A percentile compares a stretch with the other conserved stretches of the same genome.
Evolutionary conservation across 176 grass and related monocot species (phyloP).

Genomic region (Rhynchospora pubera): DNA sequence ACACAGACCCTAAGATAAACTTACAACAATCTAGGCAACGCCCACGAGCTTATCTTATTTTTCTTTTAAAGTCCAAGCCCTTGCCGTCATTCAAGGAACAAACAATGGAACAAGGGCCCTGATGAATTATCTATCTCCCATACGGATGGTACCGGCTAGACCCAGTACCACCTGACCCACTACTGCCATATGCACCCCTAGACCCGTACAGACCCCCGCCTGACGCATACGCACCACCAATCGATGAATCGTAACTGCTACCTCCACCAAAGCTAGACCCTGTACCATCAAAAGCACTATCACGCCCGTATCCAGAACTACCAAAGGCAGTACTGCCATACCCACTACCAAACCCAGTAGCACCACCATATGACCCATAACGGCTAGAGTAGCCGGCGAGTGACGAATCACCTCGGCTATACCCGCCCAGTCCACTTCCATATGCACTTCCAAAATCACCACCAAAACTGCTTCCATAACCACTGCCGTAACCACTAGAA

Average conservation of each 20-base stretch:
- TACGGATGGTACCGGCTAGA: constrained; percentile 80
- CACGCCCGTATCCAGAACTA: constrained; percentile 50
- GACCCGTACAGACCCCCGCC: constrained; percentile 45
- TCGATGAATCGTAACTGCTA: constrained; percentile 60
- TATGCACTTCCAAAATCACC: constrained; percentile 44
- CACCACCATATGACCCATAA: constrained; percentile 46
- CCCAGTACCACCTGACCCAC: constrained; percentile 25
- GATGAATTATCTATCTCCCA: constrained; percentile 49
- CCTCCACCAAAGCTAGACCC: constrained; percentile 20
- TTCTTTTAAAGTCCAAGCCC: background rate
- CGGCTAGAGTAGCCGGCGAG: constrained; percentile 30
- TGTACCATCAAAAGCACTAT: constrained; percentile 33
- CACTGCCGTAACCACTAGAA: constrained; percentile 58
- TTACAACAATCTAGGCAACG: background rate
- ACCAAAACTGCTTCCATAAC: constrained; percentile 45
- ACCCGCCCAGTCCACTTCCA: constrained; percentile 50
- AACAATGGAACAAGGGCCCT: constrained; percentile 22
- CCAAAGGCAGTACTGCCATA: constrained; percentile 38
- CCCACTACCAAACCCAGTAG: constrained; percentile 28
- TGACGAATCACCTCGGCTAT: constrained; percentile 2
- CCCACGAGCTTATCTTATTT: background rate
- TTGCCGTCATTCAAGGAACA: constrained; percentile 28
- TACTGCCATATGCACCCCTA: constrained; percentile 59
- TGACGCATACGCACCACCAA: constrained; percentile 14
- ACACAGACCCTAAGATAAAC: background rate